Evolutionary conservation across 23 red algal species (phyloP), one percentile per base, ranked within the genome.

Genomic region (Agarophyton chilense): DNA sequence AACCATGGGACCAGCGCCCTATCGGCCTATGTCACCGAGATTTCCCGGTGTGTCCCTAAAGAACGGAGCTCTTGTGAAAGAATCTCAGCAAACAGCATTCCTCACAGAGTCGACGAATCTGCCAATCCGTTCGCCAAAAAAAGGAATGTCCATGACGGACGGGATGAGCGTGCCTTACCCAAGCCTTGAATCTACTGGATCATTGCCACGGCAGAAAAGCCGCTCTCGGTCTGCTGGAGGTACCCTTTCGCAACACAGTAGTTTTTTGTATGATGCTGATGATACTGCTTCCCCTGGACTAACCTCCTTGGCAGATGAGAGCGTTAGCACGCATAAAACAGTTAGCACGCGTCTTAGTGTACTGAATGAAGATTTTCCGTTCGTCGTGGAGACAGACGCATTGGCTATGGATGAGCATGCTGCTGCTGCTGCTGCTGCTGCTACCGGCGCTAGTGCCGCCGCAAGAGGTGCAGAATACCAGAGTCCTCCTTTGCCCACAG

Each of bases 281-380:
- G 73, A 89, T 54, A 89, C 85, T 34, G 61, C 53, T 49, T 89
- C 85, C 9, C 78, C 85, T 25, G 85, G 85, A 12, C 54, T 89
- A 40, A 89, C 85, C 47, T 89, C 85, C 51, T 56, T 89, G 52
- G 85, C 85, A 77, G 85, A 89, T 66, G 85, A 89, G 71, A 89
- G 85, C 72, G 85, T 89, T 6, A 89, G 85, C 58, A 89, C 85
- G 9, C 85, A 89, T 36, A 89, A 89, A 45, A 56, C 85, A 16
- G 72, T 89, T 18, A 89, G 85, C 72, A 71, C 61, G 4, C 68
- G 68, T 18, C 6, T 49, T 2, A 74, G 68, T 49, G 68, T 18
- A 1, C n/a, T 46, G n/a, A 74, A 74, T 47, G 54, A 55, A 40
- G 46, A 61, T 31, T 61, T 58, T 80, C 50, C 54, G 77, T 80